phyloP scores from a whole-genome alignment of 441 rosid genomes.

The Euphorbia schlechtendalii region DNA sequence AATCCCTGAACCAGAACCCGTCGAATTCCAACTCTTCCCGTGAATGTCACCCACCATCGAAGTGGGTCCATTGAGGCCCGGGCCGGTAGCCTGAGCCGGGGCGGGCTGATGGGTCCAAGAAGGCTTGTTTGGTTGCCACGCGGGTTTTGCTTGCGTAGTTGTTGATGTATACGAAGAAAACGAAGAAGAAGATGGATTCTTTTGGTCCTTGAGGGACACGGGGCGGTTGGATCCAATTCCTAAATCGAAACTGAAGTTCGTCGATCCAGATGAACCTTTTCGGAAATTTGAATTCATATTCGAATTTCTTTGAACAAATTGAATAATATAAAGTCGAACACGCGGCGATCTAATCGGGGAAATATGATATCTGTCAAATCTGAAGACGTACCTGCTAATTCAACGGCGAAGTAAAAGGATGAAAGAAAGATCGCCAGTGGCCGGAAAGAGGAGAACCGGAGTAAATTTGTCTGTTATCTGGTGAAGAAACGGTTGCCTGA shows the following conservation, averaged over 20 bases:
- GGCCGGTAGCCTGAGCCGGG: constrained; percentile 32
- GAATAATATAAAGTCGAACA: background rate
- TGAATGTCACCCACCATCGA: constrained; percentile 88
- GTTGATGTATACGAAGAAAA: constrained; percentile 40
- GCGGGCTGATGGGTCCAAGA: constrained; percentile 88
- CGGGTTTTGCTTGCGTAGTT: constrained; percentile 49
- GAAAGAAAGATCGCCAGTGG: background rate
- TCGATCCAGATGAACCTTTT: constrained; percentile 48
- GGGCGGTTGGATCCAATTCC: constrained; percentile 66
- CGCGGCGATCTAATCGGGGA: background rate
- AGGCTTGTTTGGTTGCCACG: constrained; percentile 69
- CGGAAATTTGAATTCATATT: constrained; percentile 59
- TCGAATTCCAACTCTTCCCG: constrained; percentile 76
- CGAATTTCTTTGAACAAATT: background rate
- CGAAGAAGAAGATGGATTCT: constrained; percentile 36
- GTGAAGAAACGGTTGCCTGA: background rate
- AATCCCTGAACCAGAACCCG: constrained; percentile 41
- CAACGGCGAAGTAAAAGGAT: background rate
- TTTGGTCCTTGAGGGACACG: constrained; percentile 57
- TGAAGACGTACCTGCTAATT: constrained; percentile 23
- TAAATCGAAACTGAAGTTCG: constrained; percentile 63
- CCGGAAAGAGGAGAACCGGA: background rate
- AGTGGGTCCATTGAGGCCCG: constrained; percentile 45
- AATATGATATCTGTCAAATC: constrained; percentile 11
- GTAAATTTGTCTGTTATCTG: no score